Evolutionary conservation across 2,329 filamentous ascomycete genomes (phyloP), one percentile per base, ranked within the genome.

Genomic region (Diaporthe nobilis): DNA sequence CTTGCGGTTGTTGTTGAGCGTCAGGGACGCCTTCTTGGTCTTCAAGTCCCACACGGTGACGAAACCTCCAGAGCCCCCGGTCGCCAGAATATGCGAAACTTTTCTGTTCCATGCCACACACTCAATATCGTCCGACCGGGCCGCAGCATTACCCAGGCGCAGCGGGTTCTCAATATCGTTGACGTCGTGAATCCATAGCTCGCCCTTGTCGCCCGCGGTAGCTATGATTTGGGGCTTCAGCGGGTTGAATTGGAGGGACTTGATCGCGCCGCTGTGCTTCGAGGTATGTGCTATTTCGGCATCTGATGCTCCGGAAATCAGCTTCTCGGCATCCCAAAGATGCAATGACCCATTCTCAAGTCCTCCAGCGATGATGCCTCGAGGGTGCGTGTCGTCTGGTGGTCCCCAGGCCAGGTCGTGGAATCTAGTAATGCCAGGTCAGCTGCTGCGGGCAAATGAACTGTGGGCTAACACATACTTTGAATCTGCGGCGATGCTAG

Each of bases 41-140:
- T 98, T 98, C 78, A 98, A 90, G 86, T 99, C 97, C 97, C 97
- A 99, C 25, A 99, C 96, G 2, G 97, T 98, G 49, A 98, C 96
- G 81, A 98, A 98, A 6, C 97, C 97, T 68, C 95, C 96, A 77
- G 92, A 94, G 82, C 96, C 96, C 79, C 97, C 97, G 13, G 96
- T 98, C 25, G 96, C 97, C 79, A 99, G 87, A 83, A 99, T 99
- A 83, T 99, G 96, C 20, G 96, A 92, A 57, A 98, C 96, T 87
- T 98, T 98, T 82, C 95, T 96, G 86, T 99, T 99, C 97, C 97
- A 99, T 80, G 98, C 96, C 77, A 99, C 89, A 79, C 96, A 98
- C 81, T 98, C 97, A 78, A 98, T 94, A 80, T 99, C 97, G 81
- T 98, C 96, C 53, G 95, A 94, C 82, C 96, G 94, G 78, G 95